These are phyloP conservation scores for Calonectria fujianensis DNA, from an alignment of 2,329 filamentous ascomycete species.

Conservation along the genomic window DNA sequence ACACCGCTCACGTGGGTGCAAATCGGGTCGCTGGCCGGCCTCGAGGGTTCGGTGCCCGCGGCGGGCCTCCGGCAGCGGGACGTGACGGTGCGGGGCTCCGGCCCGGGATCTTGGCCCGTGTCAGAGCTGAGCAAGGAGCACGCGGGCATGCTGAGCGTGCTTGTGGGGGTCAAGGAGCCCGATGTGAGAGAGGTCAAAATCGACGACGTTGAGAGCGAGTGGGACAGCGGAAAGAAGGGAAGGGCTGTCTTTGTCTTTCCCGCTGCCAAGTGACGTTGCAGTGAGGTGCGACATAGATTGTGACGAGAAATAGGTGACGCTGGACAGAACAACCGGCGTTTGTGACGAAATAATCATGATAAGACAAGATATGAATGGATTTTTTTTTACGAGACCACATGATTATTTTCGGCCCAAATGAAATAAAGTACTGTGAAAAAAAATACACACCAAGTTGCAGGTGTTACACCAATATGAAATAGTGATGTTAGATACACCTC, in stretches of 20 bases:
- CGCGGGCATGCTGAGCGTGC: constrained; percentile 52
- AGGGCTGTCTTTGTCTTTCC: constrained; percentile 57
- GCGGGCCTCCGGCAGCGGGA: constrained; percentile 68
- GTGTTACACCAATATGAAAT: not conserved
- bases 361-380: not conserved
- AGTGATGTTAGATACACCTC: too few relatives aligned
- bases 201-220: constrained; percentile 54
- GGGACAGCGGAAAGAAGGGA: constrained; percentile 49
- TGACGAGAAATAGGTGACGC: not conserved
- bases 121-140: constrained; percentile 51
- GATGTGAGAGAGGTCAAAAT: constrained; percentile 49
- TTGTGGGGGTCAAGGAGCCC: constrained; percentile 49
- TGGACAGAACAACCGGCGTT: too few relatives aligned
- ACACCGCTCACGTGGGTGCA: constrained; percentile 72
- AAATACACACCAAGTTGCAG: too few relatives aligned
- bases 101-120: constrained; percentile 65
- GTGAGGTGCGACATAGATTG: not conserved
- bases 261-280: constrained; percentile 36
- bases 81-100: constrained; percentile 68
- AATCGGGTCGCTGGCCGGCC: constrained; percentile 67
- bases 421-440: not conserved
- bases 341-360: not conserved
- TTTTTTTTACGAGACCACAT: not conserved
- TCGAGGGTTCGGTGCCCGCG: constrained; percentile 63
- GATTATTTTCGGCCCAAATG: not conserved